Conservation (phyloP, 2,329 filamentous ascomycete genomes). For the Ceratocystis alfenasii region DNA sequence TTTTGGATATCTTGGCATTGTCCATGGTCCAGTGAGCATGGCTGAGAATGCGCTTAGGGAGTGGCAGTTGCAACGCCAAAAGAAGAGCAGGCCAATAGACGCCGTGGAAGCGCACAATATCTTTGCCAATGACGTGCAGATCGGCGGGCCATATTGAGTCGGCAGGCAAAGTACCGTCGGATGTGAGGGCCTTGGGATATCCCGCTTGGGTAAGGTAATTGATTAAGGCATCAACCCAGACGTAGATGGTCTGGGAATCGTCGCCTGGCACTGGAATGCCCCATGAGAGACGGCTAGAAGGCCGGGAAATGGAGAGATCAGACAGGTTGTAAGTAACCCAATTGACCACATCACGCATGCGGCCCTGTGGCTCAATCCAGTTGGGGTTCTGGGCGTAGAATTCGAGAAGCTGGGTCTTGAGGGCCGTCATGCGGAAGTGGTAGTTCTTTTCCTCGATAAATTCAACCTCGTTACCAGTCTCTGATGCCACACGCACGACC, state of each 20-base stretch:
- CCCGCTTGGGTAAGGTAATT: constrained; percentile 86
- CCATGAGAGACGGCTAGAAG: constrained; percentile 66
- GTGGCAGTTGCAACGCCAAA: constrained; percentile 69
- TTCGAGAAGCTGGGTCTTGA: constrained; percentile 63
- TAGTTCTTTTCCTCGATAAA: constrained; percentile 92
- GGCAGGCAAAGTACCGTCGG: constrained; percentile 44
- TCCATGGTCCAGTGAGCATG: constrained; percentile 96
- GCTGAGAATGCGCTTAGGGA: constrained; percentile 68
- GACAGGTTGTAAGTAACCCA: constrained; percentile 68
- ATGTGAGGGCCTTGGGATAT: constrained; percentile 10
- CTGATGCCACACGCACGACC: constrained; percentile 69
- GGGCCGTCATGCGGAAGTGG: constrained; percentile 79
- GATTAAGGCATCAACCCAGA: constrained; percentile 91
- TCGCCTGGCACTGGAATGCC: constrained; percentile 83
- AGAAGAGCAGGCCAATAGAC: constrained; percentile 97
- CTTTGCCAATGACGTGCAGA: constrained; percentile 87
- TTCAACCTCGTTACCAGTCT: constrained; percentile 86
- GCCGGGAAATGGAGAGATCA: constrained; percentile 82
- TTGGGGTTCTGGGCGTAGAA: constrained; percentile 68
- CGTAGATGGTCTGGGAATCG: constrained; percentile 79
- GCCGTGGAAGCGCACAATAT: constrained; percentile 91
- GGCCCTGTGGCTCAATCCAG: constrained; percentile 60
- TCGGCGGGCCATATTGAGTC: constrained; percentile 78
- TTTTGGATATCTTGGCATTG: constrained; percentile 91
- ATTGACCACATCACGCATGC: constrained; percentile 66